Base-by-base conservation (phyloP, 2,329 filamentous ascomycete species). In the Xylaria hypoxylon region DNA sequence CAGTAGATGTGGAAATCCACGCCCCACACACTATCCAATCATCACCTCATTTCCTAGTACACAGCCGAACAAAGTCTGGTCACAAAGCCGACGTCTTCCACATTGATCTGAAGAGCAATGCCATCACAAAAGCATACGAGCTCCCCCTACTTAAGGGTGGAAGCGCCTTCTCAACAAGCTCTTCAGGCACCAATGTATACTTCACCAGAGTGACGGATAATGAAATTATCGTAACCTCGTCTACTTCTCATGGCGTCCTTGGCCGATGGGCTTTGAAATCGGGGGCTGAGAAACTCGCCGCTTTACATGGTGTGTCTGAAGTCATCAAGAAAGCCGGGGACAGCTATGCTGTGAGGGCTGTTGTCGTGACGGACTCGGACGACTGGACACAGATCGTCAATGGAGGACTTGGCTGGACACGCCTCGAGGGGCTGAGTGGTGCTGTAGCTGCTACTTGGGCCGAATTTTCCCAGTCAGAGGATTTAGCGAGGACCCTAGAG, bases 21-120 rank as follows among this genome's bases (percentile, higher is more conserved):
- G 92, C 92, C 0, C 91, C 93, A 17, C 89, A 89, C 70, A 84
- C 90, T 62, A 80, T 88, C 33, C 91, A 92, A 74, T 90, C 92
- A 3, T 84, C 89, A 51, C 85, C 93, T 42, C 93, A 97, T 80
- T 96, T 97, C 81, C 82, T 97, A 35, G 91, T 97, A 5, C 92
- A 97, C 72, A 93, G 89, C 72, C 85, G 90, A 72, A 92, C 92
- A 0, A 83, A 83, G 40, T 82, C 82, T 2, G 89, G 89, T 19
- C 92, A 94, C 76, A 93, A 92, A 83, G 95, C 91, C 2, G 91
- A 96, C 68, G 90, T 98, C 33, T 97, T 91, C 76, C 93, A 97
- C 73, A 86, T 96, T 65, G 87, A 97, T 72, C 79, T 92, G 58
- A 90, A 90, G 80, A 90, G 84, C 65, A 87, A 85, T 60, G 86